Conservation (phyloP, 371 early-diverging fungal genomes). For the Mortierella polycephala region DNA sequence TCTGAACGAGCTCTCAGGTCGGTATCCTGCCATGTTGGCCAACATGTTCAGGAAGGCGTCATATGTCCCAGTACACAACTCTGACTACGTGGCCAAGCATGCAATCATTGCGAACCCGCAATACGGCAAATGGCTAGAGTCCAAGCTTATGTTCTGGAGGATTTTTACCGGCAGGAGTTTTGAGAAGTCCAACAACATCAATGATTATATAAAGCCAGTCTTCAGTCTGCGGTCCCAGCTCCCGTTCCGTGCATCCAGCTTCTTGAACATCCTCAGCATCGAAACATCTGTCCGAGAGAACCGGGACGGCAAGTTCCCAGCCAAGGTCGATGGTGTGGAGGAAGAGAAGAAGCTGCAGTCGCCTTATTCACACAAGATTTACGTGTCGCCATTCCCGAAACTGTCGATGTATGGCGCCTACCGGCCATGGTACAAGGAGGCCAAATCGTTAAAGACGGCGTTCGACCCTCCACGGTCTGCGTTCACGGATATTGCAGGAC, state of each 20-base stretch:
- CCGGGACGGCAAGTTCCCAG: slow-evolving; percentile 25
- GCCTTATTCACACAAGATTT: slow-evolving; percentile 40
- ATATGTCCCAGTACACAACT: slow-evolving; percentile 46
- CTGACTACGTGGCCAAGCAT: slow-evolving; percentile 40
- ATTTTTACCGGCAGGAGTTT: slow-evolving; percentile 12
- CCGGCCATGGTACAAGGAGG: slow-evolving; percentile 21
- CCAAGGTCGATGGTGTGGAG: slow-evolving; percentile 12
- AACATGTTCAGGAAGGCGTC: slow-evolving; percentile 51
- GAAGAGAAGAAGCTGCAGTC: slow-evolving; percentile 27
- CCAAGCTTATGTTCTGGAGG: slow-evolving; percentile 43
- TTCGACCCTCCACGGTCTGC: slow-evolving; percentile 10
- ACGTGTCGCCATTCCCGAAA: slow-evolving; percentile 53
- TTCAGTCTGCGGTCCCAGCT: slow-evolving; percentile 50
- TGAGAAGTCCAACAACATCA: slow-evolving; percentile 41
- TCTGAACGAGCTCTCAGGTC: slow-evolving; percentile 43
- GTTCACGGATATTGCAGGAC: slow-evolving; percentile 46
- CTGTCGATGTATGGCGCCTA: slow-evolving; percentile 52
- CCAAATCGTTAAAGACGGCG: not conserved
- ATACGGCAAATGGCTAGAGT: slow-evolving; percentile 14
- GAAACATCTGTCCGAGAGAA: slow-evolving; percentile 33
- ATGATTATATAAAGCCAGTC: slow-evolving; percentile 40
- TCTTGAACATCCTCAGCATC: slow-evolving; percentile 21
- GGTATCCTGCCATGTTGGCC: slow-evolving; percentile 34
- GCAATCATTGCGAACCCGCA: slow-evolving; percentile 49
- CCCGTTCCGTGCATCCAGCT: slow-evolving; percentile 29